A percentile compares a stretch with the other conserved stretches of the same genome.
These are phyloP conservation scores for Trichoderma hamatum DNA, from an alignment of 2,329 filamentous ascomycete genomes.

Conservation along the genomic window DNA sequence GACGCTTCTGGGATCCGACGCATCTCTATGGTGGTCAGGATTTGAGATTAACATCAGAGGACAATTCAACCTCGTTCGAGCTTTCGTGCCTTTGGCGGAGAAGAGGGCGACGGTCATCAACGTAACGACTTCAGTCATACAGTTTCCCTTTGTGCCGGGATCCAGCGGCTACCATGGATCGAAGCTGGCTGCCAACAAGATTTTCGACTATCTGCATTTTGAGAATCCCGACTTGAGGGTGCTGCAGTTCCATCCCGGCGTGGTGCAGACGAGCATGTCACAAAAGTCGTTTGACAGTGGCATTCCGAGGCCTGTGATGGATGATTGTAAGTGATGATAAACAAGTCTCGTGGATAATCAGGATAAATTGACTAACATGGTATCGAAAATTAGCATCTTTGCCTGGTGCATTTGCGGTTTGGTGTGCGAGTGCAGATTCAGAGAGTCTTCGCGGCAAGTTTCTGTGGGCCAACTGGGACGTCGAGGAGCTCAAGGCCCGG, in stretches of 20 bases:
- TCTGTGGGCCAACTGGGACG: slow-evolving; percentile 55
- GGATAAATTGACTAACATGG: not conserved
- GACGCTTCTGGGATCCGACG: slow-evolving; percentile 29
- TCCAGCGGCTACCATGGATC: slow-evolving; percentile 46
- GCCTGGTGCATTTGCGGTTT: slow-evolving; percentile 46
- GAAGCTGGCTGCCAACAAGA: slow-evolving; percentile 46
- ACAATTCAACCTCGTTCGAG: slow-evolving; percentile 37
- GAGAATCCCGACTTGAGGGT: slow-evolving; percentile 47
- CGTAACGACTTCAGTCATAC: slow-evolving; percentile 31
- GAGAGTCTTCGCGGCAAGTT: slow-evolving; percentile 50
- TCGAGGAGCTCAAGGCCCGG: slow-evolving; percentile 49
- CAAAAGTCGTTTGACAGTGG: slow-evolving; percentile 26
- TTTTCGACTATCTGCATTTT: slow-evolving; percentile 44
- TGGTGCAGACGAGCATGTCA: slow-evolving; percentile 39
- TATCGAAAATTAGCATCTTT: slow-evolving; percentile 28
- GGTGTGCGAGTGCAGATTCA: slow-evolving; percentile 50
- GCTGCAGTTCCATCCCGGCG: slow-evolving; percentile 49
- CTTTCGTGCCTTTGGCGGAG: slow-evolving; percentile 35
- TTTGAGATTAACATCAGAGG: slow-evolving; percentile 39
- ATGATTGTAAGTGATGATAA: slow-evolving; percentile 10
- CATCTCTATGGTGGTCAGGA: slow-evolving; percentile 34
- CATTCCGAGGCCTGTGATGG: slow-evolving; percentile 11
- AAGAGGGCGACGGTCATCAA: slow-evolving; percentile 35
- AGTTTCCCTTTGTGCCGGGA: slow-evolving; percentile 35
- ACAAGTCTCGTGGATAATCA: not conserved